Percentiles rank a stretch among this genome's conserved stretches.
phyloP scores from a whole-genome alignment of 2,329 filamentous ascomycete genomes.

The Xylariaceae sp. region DNA sequence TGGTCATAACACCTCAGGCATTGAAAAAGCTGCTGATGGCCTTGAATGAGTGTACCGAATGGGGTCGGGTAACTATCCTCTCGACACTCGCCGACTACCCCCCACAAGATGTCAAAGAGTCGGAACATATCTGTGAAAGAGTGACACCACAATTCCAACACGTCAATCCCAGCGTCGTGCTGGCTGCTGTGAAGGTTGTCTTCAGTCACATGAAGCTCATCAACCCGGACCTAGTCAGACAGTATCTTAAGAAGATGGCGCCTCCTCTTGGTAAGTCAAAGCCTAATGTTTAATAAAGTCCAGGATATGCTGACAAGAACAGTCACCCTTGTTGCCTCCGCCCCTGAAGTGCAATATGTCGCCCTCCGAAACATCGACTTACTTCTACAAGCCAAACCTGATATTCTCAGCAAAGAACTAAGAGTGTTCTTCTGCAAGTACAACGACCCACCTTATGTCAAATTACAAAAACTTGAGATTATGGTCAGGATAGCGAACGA shows the following conservation, averaged over 20 bases:
- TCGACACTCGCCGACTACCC: slow-evolving; percentile 86
- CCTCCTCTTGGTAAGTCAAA: slow-evolving; percentile 83
- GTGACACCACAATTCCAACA: slow-evolving; percentile 97
- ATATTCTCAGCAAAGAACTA: slow-evolving; percentile 95
- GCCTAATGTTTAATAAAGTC: slow-evolving; percentile 5
- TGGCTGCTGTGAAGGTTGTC: slow-evolving; percentile 96
- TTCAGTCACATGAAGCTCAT: slow-evolving; percentile 93
- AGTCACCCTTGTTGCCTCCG: slow-evolving; percentile 94
- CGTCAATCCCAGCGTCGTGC: slow-evolving; percentile 92
- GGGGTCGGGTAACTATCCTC: slow-evolving; percentile 92
- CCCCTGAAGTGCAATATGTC: slow-evolving; percentile 96
- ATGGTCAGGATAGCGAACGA: slow-evolving; percentile 99
- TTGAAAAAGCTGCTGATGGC: slow-evolving; percentile 96
- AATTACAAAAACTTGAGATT: slow-evolving; percentile 95
- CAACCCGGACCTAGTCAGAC: slow-evolving; percentile 71
- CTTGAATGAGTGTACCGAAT: slow-evolving; percentile 96
- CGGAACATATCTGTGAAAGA: slow-evolving; percentile 96
- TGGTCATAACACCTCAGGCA: slow-evolving; percentile 75
- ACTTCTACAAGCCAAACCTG: slow-evolving; percentile 89
- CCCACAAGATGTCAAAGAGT: slow-evolving; percentile 84
- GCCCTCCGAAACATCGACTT: slow-evolving; percentile 95
- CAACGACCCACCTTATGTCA: slow-evolving; percentile 96
- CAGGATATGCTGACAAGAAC: slow-evolving; percentile 15
- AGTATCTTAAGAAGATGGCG: slow-evolving; percentile 98
- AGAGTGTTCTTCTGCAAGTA: slow-evolving; percentile 99